A percentile compares a stretch with the other conserved stretches of the same genome.
Evolutionary conservation across 208 protist genomes (phyloP).

Genomic region (Trypanosoma brucei): DNA sequence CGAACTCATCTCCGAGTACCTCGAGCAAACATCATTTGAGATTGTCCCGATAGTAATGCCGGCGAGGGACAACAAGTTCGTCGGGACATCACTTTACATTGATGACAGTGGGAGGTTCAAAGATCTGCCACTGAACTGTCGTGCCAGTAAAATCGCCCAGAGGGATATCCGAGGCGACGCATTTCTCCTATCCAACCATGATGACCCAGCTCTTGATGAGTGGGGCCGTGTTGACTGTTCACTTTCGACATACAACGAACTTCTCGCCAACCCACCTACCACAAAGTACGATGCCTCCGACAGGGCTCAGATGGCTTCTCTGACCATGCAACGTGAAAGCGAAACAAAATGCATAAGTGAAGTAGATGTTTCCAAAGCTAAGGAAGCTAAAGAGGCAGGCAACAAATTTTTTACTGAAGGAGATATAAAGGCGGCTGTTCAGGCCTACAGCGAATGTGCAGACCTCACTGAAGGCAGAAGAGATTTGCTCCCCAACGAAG

Average conservation of each 20-base stretch:
- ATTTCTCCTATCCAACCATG: conserved; percentile 83
- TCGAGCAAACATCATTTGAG: conserved; percentile 75
- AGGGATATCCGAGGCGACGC: conserved; percentile 86
- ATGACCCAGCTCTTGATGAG: conserved; percentile 83
- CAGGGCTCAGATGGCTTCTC: conserved; percentile 58
- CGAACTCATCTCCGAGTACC: conserved; percentile 61
- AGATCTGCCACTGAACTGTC: conserved; percentile 70
- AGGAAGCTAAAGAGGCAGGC: conserved; percentile 53
- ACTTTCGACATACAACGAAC: conserved; percentile 32
- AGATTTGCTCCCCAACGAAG: conserved; percentile 61
- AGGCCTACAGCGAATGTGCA: conserved; percentile 50
- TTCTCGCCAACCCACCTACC: conserved; percentile 41
- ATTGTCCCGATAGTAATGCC: conserved; percentile 87
- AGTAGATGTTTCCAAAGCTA: conserved; percentile 54
- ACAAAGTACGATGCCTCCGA: conserved; percentile 62
- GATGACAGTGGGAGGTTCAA: conserved; percentile 88
- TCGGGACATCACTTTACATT: conserved; percentile 86
- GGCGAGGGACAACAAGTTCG: conserved; percentile 54
- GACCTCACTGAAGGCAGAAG: conserved; percentile 63
- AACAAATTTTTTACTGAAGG: conserved; percentile 45
- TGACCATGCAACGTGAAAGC: conserved; percentile 46
- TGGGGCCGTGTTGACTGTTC: conserved; percentile 78
- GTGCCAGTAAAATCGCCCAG: conserved; percentile 81
- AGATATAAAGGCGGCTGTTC: conserved; percentile 44
- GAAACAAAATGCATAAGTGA: conserved; percentile 63